Conservation (phyloP, 192 early-diverging fungal genomes). For the Coemansia sp. region DNA sequence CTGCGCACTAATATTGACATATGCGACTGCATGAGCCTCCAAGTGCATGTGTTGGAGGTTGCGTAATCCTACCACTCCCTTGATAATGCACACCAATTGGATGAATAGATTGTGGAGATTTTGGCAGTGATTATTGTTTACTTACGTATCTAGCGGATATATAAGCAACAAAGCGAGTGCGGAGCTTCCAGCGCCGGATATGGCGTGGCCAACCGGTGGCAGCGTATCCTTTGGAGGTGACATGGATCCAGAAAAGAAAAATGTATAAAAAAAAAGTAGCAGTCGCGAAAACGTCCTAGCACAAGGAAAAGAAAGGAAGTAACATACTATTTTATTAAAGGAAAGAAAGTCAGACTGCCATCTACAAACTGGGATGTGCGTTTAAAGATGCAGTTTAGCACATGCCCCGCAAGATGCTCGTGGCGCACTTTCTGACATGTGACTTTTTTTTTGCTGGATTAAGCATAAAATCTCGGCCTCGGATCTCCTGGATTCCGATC, state of each 20-base stretch:
- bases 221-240: slow-evolving; percentile 51
- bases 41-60: too few species aligned
- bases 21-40: neutral
- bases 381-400: slow-evolving; percentile 1
- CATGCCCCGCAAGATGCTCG: neutral
- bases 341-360: neutral
- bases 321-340: neutral
- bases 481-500: neutral
- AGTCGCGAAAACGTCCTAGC: neutral
- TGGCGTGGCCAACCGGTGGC: slow-evolving; percentile 87
- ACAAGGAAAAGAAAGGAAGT: slow-evolving; percentile 10
- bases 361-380: neutral
- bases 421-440: neutral
- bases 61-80: too few species aligned
- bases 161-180: slow-evolving; percentile 87
- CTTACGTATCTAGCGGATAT: slow-evolving; percentile 88
- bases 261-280: neutral
- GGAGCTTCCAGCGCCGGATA: slow-evolving; percentile 87
- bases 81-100: too few species aligned
- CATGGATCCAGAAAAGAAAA: slow-evolving; percentile 13
- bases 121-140: neutral
- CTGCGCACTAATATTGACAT: neutral
- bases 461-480: too few species aligned
- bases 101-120: too few species aligned
- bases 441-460: neutral